Percentiles rank a stretch among this genome's conserved stretches.
These are phyloP conservation scores for Curvularia verruculosa DNA, from an alignment of 2,329 filamentous ascomycete species.

Conservation along the genomic window DNA sequence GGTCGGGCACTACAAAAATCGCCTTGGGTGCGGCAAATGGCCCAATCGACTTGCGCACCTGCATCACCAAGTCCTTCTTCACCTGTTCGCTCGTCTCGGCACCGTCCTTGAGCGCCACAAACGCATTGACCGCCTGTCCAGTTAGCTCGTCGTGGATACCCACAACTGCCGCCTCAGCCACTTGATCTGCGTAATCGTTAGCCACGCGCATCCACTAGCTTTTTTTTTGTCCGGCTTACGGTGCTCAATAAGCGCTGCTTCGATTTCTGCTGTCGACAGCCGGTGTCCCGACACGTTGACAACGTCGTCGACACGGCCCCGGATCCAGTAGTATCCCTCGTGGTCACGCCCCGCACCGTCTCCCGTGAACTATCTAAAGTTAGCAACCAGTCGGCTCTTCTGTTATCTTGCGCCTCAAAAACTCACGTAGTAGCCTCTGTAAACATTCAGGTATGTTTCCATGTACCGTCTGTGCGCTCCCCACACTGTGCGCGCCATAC, in stretches of 20 bases:
- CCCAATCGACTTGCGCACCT: conserved; percentile 96
- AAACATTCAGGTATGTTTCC: conserved; percentile 97
- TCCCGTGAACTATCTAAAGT: conserved; percentile 72
- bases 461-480: conserved; percentile 97
- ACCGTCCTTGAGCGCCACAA: conserved; percentile 88
- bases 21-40: conserved; percentile 97
- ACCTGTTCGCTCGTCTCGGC: conserved; percentile 77
- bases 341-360: conserved; percentile 96
- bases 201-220: conserved; percentile 14
- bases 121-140: conserved; percentile 96
- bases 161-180: conserved; percentile 94
- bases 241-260: conserved; percentile 95
- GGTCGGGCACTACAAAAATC: conserved; percentile 86
- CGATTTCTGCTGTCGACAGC: conserved; percentile 95
- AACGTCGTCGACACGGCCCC: conserved; percentile 96
- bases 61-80: conserved; percentile 90
- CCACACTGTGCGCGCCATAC: conserved; percentile 97
- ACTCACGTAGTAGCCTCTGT: conserved; percentile 96
- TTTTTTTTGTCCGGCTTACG: conserved; percentile 49
- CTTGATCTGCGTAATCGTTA: conserved; percentile 58
- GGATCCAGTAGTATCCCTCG: conserved; percentile 99
- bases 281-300: conserved; percentile 98
- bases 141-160: conserved; percentile 92
- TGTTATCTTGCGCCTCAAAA: background rate
- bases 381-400: conserved; percentile 18